phyloP scores from a whole-genome alignment of 108 stramenopile species.

The Conticribra guillardii region DNA sequence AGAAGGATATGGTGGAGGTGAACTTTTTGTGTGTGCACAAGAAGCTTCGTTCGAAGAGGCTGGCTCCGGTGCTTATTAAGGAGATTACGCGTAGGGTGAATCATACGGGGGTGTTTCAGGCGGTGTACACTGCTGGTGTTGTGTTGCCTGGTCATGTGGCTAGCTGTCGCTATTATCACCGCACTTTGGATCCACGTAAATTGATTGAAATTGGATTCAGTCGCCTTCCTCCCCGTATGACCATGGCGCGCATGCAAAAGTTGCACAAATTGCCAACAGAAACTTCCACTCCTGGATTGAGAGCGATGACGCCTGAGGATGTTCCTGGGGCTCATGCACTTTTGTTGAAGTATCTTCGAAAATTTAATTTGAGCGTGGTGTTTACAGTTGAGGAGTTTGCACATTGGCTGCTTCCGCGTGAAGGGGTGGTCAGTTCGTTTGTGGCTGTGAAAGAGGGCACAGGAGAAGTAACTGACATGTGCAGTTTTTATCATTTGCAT shows the following conservation, averaged over 20 bases:
- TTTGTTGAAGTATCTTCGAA: conserved; percentile 78
- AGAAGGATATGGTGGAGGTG: conserved; percentile 89
- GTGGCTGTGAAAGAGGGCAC: conserved; percentile 69
- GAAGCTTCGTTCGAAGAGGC: conserved; percentile 94
- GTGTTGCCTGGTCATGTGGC: conserved; percentile 95
- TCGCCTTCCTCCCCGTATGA: conserved; percentile 86
- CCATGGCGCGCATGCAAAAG: conserved; percentile 93
- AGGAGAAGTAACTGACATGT: conserved; percentile 81
- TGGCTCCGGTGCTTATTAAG: conserved; percentile 99
- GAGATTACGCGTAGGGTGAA: conserved; percentile 98
- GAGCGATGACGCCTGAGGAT: conserved; percentile 83
- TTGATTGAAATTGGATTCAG: conserved; percentile 94
- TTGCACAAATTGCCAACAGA: conserved; percentile 83
- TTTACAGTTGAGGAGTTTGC: conserved; percentile 89
- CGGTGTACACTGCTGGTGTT: conserved; percentile 98
- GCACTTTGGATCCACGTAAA: conserved; percentile 95
- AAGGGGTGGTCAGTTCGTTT: conserved; percentile 91
- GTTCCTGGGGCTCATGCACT: conserved; percentile 80
- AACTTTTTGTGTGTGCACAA: conserved; percentile 99
- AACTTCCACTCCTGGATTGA: conserved; percentile 49
- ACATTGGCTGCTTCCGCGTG: conserved; percentile 96
- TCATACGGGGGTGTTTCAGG: conserved; percentile 91
- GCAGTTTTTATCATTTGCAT: conserved; percentile 96
- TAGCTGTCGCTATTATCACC: conserved; percentile 93
- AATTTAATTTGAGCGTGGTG: conserved; percentile 80